Evolutionary conservation across 2,329 filamentous ascomycete genomes (phyloP).

Genomic region (Penicillium rolfsii): DNA sequence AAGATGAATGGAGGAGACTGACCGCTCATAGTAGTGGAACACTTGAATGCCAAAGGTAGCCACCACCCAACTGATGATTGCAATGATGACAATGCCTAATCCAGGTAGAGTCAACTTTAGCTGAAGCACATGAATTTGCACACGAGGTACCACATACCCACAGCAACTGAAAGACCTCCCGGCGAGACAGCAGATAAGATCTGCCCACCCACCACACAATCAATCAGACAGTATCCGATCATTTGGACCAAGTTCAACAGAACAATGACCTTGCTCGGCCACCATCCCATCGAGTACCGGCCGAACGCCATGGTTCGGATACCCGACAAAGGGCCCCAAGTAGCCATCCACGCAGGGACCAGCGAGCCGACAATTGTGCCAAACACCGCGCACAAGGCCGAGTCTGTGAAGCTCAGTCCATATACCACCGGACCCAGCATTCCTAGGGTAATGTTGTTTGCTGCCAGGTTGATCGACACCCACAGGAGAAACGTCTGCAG

Average conservation of each 20-base stretch:
- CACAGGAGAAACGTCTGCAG: conserved; percentile 61
- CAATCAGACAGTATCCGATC: conserved; percentile 65
- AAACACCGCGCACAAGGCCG: conserved; percentile 60
- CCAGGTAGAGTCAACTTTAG: conserved; percentile 13
- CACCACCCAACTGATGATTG: conserved; percentile 64
- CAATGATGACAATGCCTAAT: conserved; percentile 62
- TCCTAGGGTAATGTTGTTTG: conserved; percentile 67
- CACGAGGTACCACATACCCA: conserved; percentile 50
- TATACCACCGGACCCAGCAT: conserved; percentile 65
- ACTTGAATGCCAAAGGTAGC: conserved; percentile 69
- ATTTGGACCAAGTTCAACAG: conserved; percentile 66
- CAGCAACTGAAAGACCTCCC: conserved; percentile 63
- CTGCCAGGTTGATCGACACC: conserved; percentile 65
- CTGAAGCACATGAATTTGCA: no score
- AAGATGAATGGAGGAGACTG: conserved; percentile 17
- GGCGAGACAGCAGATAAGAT: conserved; percentile 67
- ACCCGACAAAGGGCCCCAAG: conserved; percentile 63
- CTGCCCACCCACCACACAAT: conserved; percentile 68
- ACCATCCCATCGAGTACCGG: conserved; percentile 67
- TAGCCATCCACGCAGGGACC: conserved; percentile 63
- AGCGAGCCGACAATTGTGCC: conserved; percentile 60
- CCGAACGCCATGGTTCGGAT: conserved; percentile 66
- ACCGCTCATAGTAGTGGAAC: conserved; percentile 71
- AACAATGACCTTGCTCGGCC: conserved; percentile 65
- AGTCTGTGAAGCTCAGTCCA: conserved; percentile 61